Evolutionary conservation across 148 eudicot genomes (phyloP), one percentile per base, ranked within the genome.

Genomic region (Fallopia convolvulus): DNA sequence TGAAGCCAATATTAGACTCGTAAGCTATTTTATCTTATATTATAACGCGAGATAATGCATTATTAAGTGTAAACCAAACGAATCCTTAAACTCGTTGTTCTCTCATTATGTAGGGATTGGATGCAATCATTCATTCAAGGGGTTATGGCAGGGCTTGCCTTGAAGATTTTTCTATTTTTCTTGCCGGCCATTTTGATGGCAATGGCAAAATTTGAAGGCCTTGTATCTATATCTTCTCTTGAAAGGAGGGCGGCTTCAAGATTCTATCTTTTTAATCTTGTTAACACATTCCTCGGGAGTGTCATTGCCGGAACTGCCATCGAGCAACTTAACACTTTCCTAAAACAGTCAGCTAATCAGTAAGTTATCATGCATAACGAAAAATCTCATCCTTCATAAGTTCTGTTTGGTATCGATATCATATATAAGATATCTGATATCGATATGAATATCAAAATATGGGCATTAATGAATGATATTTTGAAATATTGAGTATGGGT

Each of bases 151-250:
- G 98, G 99, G 73, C 84, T 96, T 70, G 94, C 86, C 70, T 85
- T 96, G 87, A 96, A 96, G 87, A 86, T 96, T 78, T 96, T 96
- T 84, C 94, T 96, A 76, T 84, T 91, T 20, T 81, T 93, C 83
- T 88, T 96, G 77, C 99, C 99, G 14, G 20, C 85, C 20, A 96
- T 96, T 84, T 74, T 96, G 82, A 96, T 93, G 97, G 73, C 89
- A 72, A 91, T 95, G 98, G 85, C 99, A 36, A 96, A 91, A 78
- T 83, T 93, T 80, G 99, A 96, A 84, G 99, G 99, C 47, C 86
- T 87, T 75, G 81, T 84, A 77, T 85, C 92, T 21, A 60, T 84
- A 82, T 96, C 99, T 49, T 32, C 77, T 56, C 86, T 93, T 6
- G 98, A 96, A 82, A 87, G 99, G 83, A 96, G 92, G 81, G 83